Evolutionary conservation across 225 moss, liverwort and hornwort species (phyloP), one percentile per base, ranked within the genome.

Genomic region (Anthoceros angustus): DNA sequence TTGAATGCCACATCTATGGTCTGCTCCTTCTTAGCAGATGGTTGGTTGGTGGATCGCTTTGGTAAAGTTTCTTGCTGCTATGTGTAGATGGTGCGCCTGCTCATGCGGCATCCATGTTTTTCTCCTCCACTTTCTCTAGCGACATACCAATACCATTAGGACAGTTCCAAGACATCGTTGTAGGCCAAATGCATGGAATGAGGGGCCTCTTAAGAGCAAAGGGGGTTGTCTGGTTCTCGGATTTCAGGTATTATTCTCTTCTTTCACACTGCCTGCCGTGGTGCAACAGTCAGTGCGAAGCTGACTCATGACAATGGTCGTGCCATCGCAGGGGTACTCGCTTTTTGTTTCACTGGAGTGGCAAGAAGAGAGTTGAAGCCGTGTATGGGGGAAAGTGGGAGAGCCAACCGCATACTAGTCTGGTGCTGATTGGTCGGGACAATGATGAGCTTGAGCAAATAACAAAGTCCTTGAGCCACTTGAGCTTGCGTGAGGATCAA

Each of bases 271-370:
- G 42, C 18, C 25, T 18, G 46, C 42, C 14, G 66, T 12, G 11
- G 25, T 25, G 20, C 20, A 42, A 15, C 40, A 40, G 40, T 40
- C 42, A 23, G 9, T 40, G 42, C 41, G 40, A 39, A 41, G n/a
- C 24, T n/a, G 18, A 3, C 21, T 21, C 50, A 16, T 15, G 18
- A 55, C 21, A 55, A 21, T 55, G 50, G 50, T 15, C 21, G 50
- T 21, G 16, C 18, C 18, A 3, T 55, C 50, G 39, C 65, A 79
- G 79, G 64, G 65, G 75, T 24, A 66, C 63, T 4, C 70, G 76
- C 15, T 71, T 75, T 61, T 72, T 79, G 46, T 79, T 79, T 71
- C 79, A 79, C 67, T 79, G 64, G 40, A 79, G 79, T 38, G 79
- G 79, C 46, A 75, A 50, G 62, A 75, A 68, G 48, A 67, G 79